Evolutionary conservation across 2,329 filamentous ascomycete species (phyloP).

Genomic region (Coccinonectria pachysandricola): DNA sequence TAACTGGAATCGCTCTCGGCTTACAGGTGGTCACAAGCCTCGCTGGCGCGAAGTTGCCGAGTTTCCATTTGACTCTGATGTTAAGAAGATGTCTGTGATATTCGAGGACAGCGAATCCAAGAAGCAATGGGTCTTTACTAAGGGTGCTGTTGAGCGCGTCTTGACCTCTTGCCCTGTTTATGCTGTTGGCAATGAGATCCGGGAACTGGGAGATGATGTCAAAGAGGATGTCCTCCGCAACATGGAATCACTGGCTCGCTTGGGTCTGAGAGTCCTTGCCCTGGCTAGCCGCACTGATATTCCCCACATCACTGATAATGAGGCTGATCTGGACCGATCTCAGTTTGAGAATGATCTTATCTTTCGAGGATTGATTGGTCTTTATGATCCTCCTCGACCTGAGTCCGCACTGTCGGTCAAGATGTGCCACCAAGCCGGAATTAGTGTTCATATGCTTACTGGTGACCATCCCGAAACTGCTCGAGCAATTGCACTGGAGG

Average conservation of each 20-base stretch:
- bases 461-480: constrained; percentile 54
- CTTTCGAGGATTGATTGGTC: constrained; percentile 55
- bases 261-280: constrained; percentile 56
- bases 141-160: constrained; percentile 57
- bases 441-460: constrained; percentile 55
- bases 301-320: constrained; percentile 9
- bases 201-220: constrained; percentile 25
- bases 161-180: constrained; percentile 47
- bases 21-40: constrained; percentile 36
- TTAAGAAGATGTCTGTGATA: constrained; percentile 70
- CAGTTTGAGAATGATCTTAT: constrained; percentile 42
- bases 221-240: constrained; percentile 47
- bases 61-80: constrained; percentile 62
- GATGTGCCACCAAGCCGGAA: constrained; percentile 47
- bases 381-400: constrained; percentile 57
- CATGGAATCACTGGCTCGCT: constrained; percentile 54
- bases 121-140: constrained; percentile 44
- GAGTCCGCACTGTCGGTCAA: constrained; percentile 46
- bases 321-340: constrained; percentile 5
- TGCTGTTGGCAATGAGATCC: constrained; percentile 26
- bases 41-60: constrained; percentile 52
- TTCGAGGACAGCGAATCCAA: constrained; percentile 35
- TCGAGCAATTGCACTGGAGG: constrained; percentile 47
- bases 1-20: constrained; percentile 45
- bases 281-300: constrained; percentile 31